Percentiles rank a stretch among this genome's conserved stretches.
phyloP scores from a whole-genome alignment of 345 rosid species.

The Citrus unshiu region DNA sequence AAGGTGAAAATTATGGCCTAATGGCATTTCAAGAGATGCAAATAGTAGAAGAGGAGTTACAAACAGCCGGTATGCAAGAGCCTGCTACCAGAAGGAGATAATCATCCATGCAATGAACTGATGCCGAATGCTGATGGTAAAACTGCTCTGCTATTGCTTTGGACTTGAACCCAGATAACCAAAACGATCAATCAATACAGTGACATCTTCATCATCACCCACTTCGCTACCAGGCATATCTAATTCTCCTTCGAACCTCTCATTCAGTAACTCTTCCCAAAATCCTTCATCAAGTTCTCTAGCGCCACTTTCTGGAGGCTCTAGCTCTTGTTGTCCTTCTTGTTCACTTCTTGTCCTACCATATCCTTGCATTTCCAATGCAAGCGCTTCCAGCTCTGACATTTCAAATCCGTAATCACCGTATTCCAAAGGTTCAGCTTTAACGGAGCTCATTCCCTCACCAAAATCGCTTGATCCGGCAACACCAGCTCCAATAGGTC shows the following conservation, averaged over 20 bases:
- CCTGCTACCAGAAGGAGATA: constrained; percentile 6
- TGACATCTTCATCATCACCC: constrained; percentile 45
- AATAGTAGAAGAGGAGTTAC: not conserved
- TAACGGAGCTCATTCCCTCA: constrained; percentile 22
- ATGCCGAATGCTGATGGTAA: not conserved
- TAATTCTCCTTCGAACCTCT: constrained; percentile 41
- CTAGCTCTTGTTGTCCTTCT: constrained; percentile 25
- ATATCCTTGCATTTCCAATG: constrained; percentile 80
- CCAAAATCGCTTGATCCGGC: constrained; percentile 18
- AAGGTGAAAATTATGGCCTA: constrained; percentile 21
- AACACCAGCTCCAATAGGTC: not conserved
- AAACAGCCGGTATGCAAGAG: not conserved
- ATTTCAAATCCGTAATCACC: constrained; percentile 33
- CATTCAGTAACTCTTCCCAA: constrained; percentile 64
- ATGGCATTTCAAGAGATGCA: constrained; percentile 5
- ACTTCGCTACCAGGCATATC: constrained; percentile 24
- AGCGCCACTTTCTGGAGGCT: constrained; percentile 21
- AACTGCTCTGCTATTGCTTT: not conserved
- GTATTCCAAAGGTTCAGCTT: constrained; percentile 46
- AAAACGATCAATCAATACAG: constrained; percentile 40
- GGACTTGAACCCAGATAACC: constrained; percentile 51
- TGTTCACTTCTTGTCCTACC: constrained; percentile 32
- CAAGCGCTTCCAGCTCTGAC: constrained; percentile 81
- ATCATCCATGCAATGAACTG: not conserved
- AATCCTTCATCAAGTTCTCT: constrained; percentile 52